phyloP scores from a whole-genome alignment of 805 yeast genomes.

The Osmozyma mogii region DNA sequence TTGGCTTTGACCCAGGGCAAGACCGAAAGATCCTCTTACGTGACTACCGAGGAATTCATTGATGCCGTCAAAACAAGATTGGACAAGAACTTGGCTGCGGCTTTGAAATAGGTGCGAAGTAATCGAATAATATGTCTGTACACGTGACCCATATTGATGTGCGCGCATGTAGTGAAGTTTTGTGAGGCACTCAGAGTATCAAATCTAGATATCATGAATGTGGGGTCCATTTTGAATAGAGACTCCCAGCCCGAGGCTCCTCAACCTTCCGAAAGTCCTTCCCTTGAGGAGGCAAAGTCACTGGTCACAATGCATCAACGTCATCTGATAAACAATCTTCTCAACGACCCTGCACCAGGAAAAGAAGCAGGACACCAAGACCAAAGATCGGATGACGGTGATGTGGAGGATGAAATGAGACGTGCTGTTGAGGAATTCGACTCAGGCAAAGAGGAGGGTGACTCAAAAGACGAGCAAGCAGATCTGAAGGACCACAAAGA shows the following conservation, averaged over 20 bases:
- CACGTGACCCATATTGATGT: conserved; percentile 1
- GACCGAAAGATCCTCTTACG: conserved; percentile 53
- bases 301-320: conserved; percentile 7
- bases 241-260: conserved; percentile 10
- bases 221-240: conserved; percentile 14
- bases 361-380: conserved; percentile 4
- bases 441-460: conserved; percentile 1
- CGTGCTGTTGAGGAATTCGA: conserved; percentile 1
- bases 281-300: conserved; percentile 3
- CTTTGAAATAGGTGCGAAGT: neutral
- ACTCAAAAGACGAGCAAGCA: neutral
- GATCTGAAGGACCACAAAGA: neutral
- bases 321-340: conserved; percentile 12
- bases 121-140: neutral
- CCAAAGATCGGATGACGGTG: conserved; percentile 4
- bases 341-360: conserved; percentile 9
- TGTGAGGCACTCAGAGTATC: neutral
- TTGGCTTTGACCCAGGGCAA: conserved; percentile 66
- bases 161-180: neutral
- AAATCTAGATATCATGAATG: conserved; percentile 8
- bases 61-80: conserved; percentile 66
- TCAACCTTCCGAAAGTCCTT: too few species aligned
- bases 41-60: conserved; percentile 67
- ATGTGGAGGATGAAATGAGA: conserved; percentile 2
- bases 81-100: conserved; percentile 18